A percentile compares a stretch with the other conserved stretches of the same genome.
Evolutionary conservation across 2,329 filamentous ascomycete genomes (phyloP).

Genomic region (Ampelomyces quisqualis): DNA sequence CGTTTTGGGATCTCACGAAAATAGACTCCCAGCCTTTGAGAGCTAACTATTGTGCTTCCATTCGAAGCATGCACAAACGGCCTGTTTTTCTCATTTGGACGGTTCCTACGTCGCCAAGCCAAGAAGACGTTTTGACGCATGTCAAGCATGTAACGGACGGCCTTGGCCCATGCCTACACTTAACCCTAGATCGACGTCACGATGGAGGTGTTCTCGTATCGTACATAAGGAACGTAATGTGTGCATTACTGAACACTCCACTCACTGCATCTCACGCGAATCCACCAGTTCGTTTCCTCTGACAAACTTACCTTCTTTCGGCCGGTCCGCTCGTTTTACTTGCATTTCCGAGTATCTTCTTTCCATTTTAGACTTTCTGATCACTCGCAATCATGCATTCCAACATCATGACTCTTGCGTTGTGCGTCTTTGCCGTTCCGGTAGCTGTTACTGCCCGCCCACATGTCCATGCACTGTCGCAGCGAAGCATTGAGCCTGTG

Average conservation of each 20-base stretch:
- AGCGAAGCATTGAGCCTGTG: not conserved
- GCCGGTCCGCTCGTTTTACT: constrained; percentile 12
- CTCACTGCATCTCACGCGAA: not conserved
- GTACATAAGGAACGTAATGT: constrained; percentile 1
- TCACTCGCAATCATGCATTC: constrained; percentile 8
- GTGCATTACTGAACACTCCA: not conserved
- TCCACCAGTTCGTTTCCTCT: not conserved
- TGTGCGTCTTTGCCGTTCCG: constrained; percentile 4
- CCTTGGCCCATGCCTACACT: constrained; percentile 1
- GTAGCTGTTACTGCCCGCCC: constrained; percentile 5
- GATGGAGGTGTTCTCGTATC: not conserved
- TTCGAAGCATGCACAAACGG: constrained; percentile 1
- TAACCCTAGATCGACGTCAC: not conserved
- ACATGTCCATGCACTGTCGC: not conserved
- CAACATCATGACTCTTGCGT: constrained; percentile 8
- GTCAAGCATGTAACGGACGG: constrained; percentile 2
- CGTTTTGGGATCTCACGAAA: constrained; percentile 1
- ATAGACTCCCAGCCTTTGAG: not conserved
- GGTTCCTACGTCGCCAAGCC: constrained; percentile 3
- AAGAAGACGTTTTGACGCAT: constrained; percentile 3
- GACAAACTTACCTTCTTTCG: constrained; percentile 9
- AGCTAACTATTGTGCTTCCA: not conserved
- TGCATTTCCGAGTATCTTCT: not conserved
- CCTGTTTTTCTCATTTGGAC: not conserved
- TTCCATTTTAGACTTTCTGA: not conserved